A percentile compares a stretch with the other conserved stretches of the same genome.
Evolutionary conservation across 2,329 filamentous ascomycete species (phyloP).

Genomic region (Passalora sequoiae): DNA sequence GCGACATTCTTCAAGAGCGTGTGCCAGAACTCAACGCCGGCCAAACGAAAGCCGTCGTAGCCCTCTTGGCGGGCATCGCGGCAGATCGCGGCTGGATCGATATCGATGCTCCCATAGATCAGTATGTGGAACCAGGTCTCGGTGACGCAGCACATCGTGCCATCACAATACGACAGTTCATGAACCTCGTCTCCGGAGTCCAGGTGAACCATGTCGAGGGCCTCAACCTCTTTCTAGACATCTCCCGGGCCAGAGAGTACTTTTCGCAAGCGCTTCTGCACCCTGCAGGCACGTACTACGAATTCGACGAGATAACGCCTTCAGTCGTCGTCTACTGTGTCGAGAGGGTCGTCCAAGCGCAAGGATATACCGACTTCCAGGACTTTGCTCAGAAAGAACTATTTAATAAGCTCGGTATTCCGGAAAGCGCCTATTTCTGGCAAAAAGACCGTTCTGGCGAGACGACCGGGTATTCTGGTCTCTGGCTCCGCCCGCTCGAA

Average conservation of each 20-base stretch:
- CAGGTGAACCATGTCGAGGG: conserved; percentile 3
- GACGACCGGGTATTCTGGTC: too few relatives aligned
- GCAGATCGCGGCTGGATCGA: conserved; percentile 1
- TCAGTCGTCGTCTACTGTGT: conserved; percentile 3
- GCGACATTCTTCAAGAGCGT: not conserved
- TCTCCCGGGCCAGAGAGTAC: conserved; percentile 1
- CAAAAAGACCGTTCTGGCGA: too few relatives aligned
- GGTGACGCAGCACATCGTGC: not conserved
- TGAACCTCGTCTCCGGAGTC: not conserved
- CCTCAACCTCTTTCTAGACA: not conserved
- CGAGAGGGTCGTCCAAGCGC: not conserved
- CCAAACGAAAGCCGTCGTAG: conserved; percentile 2
- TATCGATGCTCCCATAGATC: conserved; percentile 1
- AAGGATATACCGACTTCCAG: too few relatives aligned
- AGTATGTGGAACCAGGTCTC: conserved; percentile 2
- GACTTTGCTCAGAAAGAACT: too few relatives aligned
- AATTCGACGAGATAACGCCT: conserved; percentile 2
- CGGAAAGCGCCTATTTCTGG: too few relatives aligned
- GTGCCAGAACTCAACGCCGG: conserved; percentile 3
- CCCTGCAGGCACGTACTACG: conserved; percentile 1
- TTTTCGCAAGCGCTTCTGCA: conserved; percentile 1
- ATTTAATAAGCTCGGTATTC: too few relatives aligned
- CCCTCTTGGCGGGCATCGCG: conserved; percentile 1
- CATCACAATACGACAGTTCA: conserved; percentile 2
- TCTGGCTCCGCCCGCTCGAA: not conserved